Conservation (phyloP, 2,329 filamentous ascomycete genomes). For the Alternaria viburni region DNA sequence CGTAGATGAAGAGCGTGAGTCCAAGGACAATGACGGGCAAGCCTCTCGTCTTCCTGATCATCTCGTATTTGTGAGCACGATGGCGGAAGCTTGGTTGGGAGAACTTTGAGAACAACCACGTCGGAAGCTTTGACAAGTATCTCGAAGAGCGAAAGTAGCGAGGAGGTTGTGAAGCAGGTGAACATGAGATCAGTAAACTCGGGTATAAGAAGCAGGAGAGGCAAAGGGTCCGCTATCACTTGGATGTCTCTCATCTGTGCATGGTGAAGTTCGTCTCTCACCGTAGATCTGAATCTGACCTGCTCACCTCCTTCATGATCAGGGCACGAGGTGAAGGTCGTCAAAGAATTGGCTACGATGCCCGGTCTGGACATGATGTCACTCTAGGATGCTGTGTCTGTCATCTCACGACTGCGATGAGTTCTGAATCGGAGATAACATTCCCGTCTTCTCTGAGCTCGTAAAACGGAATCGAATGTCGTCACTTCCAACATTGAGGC, state of each 20-base stretch:
- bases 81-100: neutral
- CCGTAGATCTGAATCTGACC: too few species aligned
- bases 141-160: neutral
- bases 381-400: neutral
- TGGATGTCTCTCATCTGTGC: neutral
- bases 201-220: neutral
- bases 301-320: too few species aligned
- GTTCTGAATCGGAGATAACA: neutral
- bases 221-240: neutral
- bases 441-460: neutral
- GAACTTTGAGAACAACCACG: fast-evolving
- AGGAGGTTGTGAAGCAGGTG: too few species aligned
- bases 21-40: neutral
- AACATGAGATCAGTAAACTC: too few species aligned
- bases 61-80: neutral
- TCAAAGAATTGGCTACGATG: neutral
- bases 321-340: too few species aligned
- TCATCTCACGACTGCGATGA: neutral
- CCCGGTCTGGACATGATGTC: neutral
- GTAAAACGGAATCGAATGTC: fast-evolving
- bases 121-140: neutral
- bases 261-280: too few species aligned
- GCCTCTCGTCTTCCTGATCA: too few species aligned
- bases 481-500: neutral
- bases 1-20: neutral